phyloP scores from a whole-genome alignment of 257 asterid species.

The Fraxinus cuspidata region DNA sequence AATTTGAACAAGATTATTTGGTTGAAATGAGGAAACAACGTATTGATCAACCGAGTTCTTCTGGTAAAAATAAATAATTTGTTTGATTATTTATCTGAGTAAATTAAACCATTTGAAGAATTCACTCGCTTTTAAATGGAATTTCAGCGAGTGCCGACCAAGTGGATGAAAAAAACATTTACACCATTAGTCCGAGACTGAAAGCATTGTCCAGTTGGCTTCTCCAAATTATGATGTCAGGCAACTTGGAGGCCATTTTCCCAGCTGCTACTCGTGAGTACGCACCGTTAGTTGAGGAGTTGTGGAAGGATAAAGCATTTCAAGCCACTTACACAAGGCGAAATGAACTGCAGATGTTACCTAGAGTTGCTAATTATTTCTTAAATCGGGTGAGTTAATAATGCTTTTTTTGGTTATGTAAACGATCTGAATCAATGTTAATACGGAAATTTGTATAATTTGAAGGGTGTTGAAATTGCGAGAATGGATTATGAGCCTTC shows the following conservation, averaged over 20 bases:
- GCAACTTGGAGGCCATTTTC: conserved; percentile 76
- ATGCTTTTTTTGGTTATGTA: neutral
- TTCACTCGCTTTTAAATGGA: neutral
- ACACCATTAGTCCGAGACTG: conserved; percentile 57
- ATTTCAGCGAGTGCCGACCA: conserved; percentile 43
- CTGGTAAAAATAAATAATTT: conserved; percentile 49
- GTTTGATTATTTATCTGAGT: neutral
- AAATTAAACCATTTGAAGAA: neutral
- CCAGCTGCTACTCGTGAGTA: conserved; percentile 92
- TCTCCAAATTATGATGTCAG: conserved; percentile 62
- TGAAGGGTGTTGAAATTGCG: conserved; percentile 80
- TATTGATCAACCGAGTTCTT: conserved; percentile 68
- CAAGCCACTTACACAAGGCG: conserved; percentile 76
- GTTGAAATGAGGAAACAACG: conserved; percentile 43
- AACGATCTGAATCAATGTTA: conserved; percentile 10
- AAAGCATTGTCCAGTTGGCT: conserved; percentile 76
- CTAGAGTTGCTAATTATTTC: conserved; percentile 80
- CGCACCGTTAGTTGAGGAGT: conserved; percentile 69
- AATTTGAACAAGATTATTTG: conserved; percentile 60
- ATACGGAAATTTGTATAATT: conserved; percentile 14
- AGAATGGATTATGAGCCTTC: conserved; percentile 79
- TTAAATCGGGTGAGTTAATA: conserved; percentile 59
- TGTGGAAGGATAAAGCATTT: conserved; percentile 73
- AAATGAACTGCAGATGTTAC: conserved; percentile 65
- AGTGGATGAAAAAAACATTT: conserved; percentile 45